phyloP scores from a whole-genome alignment of 306 rosid species.

The Casuarina glauca region DNA sequence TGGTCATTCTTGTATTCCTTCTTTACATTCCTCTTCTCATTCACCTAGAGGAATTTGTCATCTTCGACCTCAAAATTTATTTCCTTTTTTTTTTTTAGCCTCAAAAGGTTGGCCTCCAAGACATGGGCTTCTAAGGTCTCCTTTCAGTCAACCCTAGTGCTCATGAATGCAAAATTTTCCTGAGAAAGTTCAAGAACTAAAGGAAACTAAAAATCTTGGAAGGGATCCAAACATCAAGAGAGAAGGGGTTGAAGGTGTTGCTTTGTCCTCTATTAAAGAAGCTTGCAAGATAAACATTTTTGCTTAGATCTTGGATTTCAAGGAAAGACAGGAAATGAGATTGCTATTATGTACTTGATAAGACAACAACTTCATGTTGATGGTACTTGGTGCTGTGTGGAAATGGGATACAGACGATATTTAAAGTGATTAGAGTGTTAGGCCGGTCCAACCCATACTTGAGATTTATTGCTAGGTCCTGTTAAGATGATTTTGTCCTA shows the following conservation, averaged over 20 bases:
- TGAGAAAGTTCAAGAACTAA: neutral
- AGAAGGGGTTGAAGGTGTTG: neutral
- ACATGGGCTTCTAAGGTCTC: neutral
- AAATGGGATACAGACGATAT: too few species aligned
- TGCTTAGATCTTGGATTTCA: neutral
- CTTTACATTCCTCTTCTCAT: slow-evolving; percentile 35
- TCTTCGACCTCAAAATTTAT: slow-evolving; percentile 37
- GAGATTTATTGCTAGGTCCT: too few species aligned
- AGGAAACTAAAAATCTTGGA: neutral
- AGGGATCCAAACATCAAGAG: neutral
- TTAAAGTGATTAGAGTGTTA: too few species aligned
- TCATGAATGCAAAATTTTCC: slow-evolving; percentile 14
- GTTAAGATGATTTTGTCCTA: too few species aligned
- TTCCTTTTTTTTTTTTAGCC: slow-evolving; percentile 23
- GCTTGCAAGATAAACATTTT: neutral
- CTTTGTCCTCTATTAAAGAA: neutral
- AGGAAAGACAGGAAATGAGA: neutral
- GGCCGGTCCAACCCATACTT: too few species aligned
- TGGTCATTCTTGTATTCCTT: slow-evolving; percentile 38
- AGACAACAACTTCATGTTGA: too few species aligned
- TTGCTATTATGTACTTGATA: too few species aligned
- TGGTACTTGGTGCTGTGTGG: too few species aligned
- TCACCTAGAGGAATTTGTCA: slow-evolving; percentile 25
- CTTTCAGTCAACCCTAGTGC: neutral
- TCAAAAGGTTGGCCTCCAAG: neutral